Evolutionary conservation across 768 basidiomycete genomes (phyloP).

Genomic region (Hemileccinum rubropunctum): DNA sequence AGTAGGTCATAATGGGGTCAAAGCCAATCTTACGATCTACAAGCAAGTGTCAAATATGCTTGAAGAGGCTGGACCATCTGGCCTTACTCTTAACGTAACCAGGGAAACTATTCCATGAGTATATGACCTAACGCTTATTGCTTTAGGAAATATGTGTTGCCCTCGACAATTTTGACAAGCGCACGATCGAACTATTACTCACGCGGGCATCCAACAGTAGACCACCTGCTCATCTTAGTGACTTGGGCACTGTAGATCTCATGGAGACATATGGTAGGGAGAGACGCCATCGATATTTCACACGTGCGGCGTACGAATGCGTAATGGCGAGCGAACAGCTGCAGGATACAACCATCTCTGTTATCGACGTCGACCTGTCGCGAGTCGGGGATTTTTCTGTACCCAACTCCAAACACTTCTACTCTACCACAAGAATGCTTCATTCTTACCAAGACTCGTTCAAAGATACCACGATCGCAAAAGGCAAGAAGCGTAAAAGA

Average conservation of each 20-base stretch:
- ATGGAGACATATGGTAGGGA: slow-evolving; percentile 86
- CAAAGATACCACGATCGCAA: slow-evolving; percentile 30
- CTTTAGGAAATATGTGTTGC: slow-evolving; percentile 59
- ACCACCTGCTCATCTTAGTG: slow-evolving; percentile 69
- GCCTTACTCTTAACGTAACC: slow-evolving; percentile 70
- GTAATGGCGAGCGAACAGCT: slow-evolving; percentile 66
- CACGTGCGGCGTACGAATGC: slow-evolving; percentile 61
- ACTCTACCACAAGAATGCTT: slow-evolving; percentile 42
- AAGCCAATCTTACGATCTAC: slow-evolving; percentile 67
- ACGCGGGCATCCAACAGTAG: slow-evolving; percentile 60
- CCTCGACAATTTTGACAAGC: slow-evolving; percentile 71
- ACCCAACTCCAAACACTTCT: slow-evolving; percentile 52
- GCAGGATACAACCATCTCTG: slow-evolving; percentile 45
- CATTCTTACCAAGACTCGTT: slow-evolving; percentile 48
- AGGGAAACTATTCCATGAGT: neutral
- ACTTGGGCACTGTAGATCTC: slow-evolving; percentile 65
- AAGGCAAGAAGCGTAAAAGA: slow-evolving; percentile 32
- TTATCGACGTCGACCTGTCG: slow-evolving; percentile 45
- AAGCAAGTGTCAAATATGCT: slow-evolving; percentile 76
- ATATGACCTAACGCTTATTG: slow-evolving; percentile 6
- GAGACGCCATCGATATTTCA: slow-evolving; percentile 83
- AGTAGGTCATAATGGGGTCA: slow-evolving; percentile 43
- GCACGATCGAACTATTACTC: slow-evolving; percentile 81
- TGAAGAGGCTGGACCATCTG: slow-evolving; percentile 61
- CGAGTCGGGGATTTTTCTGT: slow-evolving; percentile 54